phyloP scores from a whole-genome alignment of 768 basidiomycete species.

The Boletus coccyginus region DNA sequence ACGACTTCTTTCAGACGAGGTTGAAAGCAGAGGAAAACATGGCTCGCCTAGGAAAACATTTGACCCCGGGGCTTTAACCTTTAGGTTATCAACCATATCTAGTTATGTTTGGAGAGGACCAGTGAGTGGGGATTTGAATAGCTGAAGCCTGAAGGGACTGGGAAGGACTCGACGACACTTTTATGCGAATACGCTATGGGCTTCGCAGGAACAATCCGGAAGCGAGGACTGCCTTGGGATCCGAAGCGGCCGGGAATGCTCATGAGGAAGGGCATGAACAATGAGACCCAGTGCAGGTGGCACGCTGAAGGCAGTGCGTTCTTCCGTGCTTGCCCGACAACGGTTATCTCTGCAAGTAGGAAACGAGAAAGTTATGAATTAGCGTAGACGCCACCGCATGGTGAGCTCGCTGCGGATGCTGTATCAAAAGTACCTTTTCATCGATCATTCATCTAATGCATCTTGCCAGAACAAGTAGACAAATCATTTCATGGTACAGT shows the following conservation, averaged over 20 bases:
- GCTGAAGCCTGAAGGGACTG: neutral
- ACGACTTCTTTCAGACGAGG: neutral
- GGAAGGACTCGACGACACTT: neutral
- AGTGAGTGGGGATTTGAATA: constrained; percentile 21
- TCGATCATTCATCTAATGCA: neutral
- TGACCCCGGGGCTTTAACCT: neutral
- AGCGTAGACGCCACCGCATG: neutral
- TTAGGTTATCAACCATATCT: constrained; percentile 8
- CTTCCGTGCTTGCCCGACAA: constrained; percentile 8
- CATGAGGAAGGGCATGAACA: neutral
- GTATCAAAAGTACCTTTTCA: neutral
- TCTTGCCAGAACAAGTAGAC: neutral
- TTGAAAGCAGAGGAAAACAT: neutral
- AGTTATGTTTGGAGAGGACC: neutral
- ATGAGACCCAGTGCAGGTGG: neutral
- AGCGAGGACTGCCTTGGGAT: neutral
- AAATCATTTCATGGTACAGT: neutral
- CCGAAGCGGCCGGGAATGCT: neutral
- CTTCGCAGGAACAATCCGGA: constrained; percentile 16
- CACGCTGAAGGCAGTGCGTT: neutral
- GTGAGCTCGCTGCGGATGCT: neutral
- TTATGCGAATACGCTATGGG: constrained; percentile 1
- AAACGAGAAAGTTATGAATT: neutral
- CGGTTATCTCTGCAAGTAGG: neutral
- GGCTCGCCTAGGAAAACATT: constrained; percentile 21